Percentiles rank a stretch among this genome's conserved stretches.
These are phyloP conservation scores for Trichophyton mentagrophytes DNA, from an alignment of 2,329 filamentous ascomycete species.

Conservation along the genomic window DNA sequence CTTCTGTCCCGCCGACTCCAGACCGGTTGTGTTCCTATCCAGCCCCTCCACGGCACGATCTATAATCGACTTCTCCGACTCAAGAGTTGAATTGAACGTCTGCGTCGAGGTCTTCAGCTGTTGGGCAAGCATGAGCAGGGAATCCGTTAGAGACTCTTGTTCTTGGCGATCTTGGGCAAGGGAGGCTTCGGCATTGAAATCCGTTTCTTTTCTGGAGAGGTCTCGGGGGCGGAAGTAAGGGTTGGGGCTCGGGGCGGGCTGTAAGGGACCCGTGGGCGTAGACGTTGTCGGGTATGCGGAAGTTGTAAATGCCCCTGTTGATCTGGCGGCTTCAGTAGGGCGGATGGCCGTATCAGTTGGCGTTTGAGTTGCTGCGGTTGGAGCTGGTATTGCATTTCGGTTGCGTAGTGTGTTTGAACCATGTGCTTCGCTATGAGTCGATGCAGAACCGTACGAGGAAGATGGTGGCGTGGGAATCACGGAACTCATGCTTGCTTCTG, in stretches of 20 bases:
- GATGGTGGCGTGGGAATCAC: neutral
- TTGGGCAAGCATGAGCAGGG: constrained; percentile 66
- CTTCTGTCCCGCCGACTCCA: constrained; percentile 61
- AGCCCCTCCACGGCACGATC: constrained; percentile 59
- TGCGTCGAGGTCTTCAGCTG: constrained; percentile 64
- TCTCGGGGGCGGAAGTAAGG: constrained; percentile 6
- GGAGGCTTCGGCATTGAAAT: constrained; percentile 50
- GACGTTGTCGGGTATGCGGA: neutral
- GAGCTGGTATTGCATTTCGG: constrained; percentile 15
- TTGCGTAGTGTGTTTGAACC: constrained; percentile 17
- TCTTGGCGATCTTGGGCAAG: constrained; percentile 66
- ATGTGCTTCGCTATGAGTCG: neutral
- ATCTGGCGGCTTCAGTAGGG: constrained; percentile 13
- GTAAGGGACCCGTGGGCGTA: constrained; percentile 14
- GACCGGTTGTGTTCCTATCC: constrained; percentile 59
- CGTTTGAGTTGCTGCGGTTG: neutral
- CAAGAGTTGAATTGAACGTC: constrained; percentile 58
- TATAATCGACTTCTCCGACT: constrained; percentile 61
- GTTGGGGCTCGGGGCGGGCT: constrained; percentile 16
- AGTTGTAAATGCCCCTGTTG: constrained; percentile 7
- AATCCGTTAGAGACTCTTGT: constrained; percentile 69
- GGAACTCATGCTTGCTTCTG: neutral
- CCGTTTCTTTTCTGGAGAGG: constrained; percentile 2
- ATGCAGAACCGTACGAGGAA: neutral
- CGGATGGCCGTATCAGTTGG: neutral